Evolutionary conservation across 441 rosid species (phyloP).

Genomic region (Pelargonium fulgidum): DNA sequence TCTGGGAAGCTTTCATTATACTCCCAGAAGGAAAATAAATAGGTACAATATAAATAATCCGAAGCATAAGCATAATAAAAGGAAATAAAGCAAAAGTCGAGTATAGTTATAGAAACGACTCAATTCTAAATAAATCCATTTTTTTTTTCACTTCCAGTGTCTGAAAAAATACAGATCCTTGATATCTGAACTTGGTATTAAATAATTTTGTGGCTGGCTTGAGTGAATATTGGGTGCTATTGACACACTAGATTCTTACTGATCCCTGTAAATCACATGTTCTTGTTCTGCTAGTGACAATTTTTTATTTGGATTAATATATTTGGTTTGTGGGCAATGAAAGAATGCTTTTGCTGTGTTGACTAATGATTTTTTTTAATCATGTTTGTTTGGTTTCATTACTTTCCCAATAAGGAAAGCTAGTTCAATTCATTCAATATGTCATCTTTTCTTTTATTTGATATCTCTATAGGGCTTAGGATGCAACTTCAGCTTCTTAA

Average conservation of each 20-base stretch:
- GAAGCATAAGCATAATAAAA: background rate
- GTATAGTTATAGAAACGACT: background rate
- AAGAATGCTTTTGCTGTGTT: no score
- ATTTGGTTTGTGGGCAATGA: no score
- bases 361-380: no score
- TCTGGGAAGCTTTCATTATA: no score
- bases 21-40: background rate
- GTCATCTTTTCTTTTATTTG: constrained; percentile 2
- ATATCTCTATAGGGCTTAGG: constrained; percentile 61
- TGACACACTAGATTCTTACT: background rate
- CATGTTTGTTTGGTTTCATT: no score
- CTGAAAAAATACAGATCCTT: no score
- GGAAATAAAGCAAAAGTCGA: background rate
- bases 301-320: background rate
- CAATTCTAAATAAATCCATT: background rate
- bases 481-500: constrained; percentile 93
- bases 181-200: no score
- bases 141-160: no score
- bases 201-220: background rate
- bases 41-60: background rate
- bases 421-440: background rate
- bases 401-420: no score
- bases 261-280: background rate
- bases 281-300: background rate
- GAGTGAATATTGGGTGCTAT: background rate